Percentiles rank a stretch among this genome's conserved stretches.
Evolutionary conservation across 2,329 filamentous ascomycete species (phyloP).

Genomic region (Emericellopsis cladophorae): DNA sequence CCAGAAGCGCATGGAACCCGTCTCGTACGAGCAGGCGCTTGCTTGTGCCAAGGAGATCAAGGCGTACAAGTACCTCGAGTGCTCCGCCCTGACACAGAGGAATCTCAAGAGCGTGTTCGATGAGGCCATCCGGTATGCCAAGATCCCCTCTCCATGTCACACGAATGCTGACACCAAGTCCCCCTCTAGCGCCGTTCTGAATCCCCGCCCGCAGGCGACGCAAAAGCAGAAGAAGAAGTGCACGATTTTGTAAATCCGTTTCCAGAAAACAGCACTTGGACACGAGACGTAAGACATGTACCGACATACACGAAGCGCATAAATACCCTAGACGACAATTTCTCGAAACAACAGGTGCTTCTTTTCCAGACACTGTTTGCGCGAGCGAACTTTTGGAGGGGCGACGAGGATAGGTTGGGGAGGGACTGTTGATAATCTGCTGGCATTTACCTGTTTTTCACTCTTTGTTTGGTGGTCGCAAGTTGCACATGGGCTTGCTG

Average conservation of each 20-base stretch:
- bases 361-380: background rate
- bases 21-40: constrained; percentile 85
- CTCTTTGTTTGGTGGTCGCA: no score
- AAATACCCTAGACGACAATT: constrained; percentile 3
- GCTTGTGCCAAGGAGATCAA: constrained; percentile 85
- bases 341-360: background rate
- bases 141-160: background rate
- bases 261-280: background rate
- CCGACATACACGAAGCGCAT: no score
- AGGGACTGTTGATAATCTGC: no score
- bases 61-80: constrained; percentile 95
- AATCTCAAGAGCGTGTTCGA: constrained; percentile 99
- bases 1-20: constrained; percentile 92
- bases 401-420: no score
- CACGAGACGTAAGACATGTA: background rate
- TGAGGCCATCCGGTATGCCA: constrained; percentile 86
- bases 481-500: no score
- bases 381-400: no score
- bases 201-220: constrained; percentile 45
- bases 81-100: constrained; percentile 89
- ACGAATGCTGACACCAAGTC: background rate
- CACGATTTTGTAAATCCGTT: constrained; percentile 46
- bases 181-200: constrained; percentile 51
- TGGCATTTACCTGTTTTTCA: no score
- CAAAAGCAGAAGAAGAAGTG: constrained; percentile 57